Base-by-base conservation (phyloP, 2,329 filamentous ascomycete species). In the Colletotrichum sp. region DNA sequence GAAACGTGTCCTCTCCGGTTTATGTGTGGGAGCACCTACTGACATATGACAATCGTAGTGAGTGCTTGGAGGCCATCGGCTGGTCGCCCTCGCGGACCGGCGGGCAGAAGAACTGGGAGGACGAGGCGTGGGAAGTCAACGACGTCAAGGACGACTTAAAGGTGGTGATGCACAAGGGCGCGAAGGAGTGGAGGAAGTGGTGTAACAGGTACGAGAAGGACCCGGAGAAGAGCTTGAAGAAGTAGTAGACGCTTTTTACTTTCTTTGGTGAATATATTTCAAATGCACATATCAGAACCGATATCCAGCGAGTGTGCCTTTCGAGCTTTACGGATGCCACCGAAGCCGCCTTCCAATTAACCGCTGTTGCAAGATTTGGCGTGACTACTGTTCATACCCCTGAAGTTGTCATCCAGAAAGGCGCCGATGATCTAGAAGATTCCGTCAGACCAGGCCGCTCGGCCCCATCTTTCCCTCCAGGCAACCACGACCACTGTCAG, bases 151-250 rank as follows among this genome's bases (percentile, higher is more conserved):
- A 75, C 44, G 73, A 75, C 8, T 13, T 75, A 64, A 67, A 57
- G 34, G 70, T 75, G 2, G 73, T 75, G 2, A 73, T 75, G 69
- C 73, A 75, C 70, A 75, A 75, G 73, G 73, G 62, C 0, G 73
- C 73, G 0, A 75, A 75, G 57, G 73, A 75, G 73, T 75, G 73
- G 73, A 39, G 63, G n/a, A 75, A 75, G 18, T 75, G 73, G 73
- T 75, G 73, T 10, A 72, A 64, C 0, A 65, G 69, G 28, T 75
- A 68, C 22, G 73, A 75, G 57, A 75, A 73, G 69, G 72, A 73
- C 15, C 73, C 73, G 44, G 73, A 75, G 44, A 75, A 75, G 64
- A 75, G 73, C 22, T 12, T 75, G 63, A 30, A 26, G 22, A 75
- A 75, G 70, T 75, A 59, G 64, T 13, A 22, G 44, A 22, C 44